Evolutionary conservation across 768 basidiomycete species (phyloP).

Genomic region (Artomyces pyxidatus): DNA sequence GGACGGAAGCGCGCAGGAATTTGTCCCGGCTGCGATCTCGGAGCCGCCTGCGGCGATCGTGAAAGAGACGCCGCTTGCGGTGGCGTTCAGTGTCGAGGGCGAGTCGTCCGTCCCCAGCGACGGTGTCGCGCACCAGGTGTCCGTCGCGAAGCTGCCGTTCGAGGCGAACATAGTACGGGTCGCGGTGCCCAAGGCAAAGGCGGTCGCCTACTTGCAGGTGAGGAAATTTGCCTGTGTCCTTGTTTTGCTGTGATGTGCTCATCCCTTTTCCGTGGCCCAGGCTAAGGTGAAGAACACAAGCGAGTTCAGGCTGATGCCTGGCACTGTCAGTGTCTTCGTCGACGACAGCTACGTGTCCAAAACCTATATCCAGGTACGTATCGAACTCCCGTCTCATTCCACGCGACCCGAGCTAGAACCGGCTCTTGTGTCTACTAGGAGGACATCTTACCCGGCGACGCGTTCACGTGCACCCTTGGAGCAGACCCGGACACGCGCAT

Average conservation of each 20-base stretch:
- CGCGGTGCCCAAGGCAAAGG: constrained; percentile 40
- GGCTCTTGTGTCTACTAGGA: no score
- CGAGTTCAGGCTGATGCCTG: constrained; percentile 47
- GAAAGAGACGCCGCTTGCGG: constrained; percentile 43
- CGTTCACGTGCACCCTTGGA: constrained; percentile 49
- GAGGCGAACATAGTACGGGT: constrained; percentile 39
- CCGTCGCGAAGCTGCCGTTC: constrained; percentile 41
- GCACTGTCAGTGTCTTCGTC: constrained; percentile 45
- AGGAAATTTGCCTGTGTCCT: no score
- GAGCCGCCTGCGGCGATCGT: constrained; percentile 39
- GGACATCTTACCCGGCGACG: constrained; percentile 43
- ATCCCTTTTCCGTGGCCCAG: constrained; percentile 33
- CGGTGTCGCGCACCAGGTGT: constrained; percentile 46
- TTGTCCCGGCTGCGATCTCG: constrained; percentile 7
- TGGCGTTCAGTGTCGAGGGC: constrained; percentile 46
- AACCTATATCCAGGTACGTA: constrained; percentile 37
- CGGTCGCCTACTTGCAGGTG: constrained; percentile 43
- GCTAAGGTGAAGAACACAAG: constrained; percentile 43
- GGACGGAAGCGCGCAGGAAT: neutral
- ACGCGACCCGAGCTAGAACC: no score
- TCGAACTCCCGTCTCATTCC: no score
- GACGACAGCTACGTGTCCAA: constrained; percentile 50
- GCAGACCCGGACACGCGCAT: constrained; percentile 24
- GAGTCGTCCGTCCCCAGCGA: constrained; percentile 45
- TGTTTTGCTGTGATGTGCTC: constrained; percentile 28